phyloP scores from a whole-genome alignment of 495 filamentous ascomycete genomes.

The Tuber calosporum region DNA sequence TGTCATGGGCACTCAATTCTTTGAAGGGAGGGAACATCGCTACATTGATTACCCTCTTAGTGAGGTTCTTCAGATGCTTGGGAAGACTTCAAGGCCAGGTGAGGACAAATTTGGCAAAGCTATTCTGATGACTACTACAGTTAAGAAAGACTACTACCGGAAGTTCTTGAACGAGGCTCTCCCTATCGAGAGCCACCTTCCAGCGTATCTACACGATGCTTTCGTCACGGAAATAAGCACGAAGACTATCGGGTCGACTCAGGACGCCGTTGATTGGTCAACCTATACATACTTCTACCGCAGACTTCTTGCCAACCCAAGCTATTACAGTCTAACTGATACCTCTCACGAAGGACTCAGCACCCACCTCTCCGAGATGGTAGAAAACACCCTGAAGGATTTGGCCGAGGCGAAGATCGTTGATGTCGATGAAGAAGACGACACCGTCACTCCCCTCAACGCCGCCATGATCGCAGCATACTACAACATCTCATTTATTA shows the following conservation, averaged over 20 bases:
- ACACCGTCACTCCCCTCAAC: slow-evolving; percentile 80
- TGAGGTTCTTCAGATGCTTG: slow-evolving; percentile 99
- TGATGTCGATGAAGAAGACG: slow-evolving; percentile 93
- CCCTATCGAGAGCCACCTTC: slow-evolving; percentile 89
- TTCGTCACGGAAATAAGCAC: slow-evolving; percentile 96
- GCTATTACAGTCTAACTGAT: slow-evolving; percentile 86
- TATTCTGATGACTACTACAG: slow-evolving; percentile 86
- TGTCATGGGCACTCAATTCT: slow-evolving; percentile 98
- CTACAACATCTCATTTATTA: slow-evolving; percentile 98
- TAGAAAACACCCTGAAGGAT: slow-evolving; percentile 87
- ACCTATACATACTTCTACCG: slow-evolving; percentile 99
- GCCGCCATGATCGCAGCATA: slow-evolving; percentile 97
- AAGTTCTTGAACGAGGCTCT: slow-evolving; percentile 97
- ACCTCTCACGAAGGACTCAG: slow-evolving; percentile 88
- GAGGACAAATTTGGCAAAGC: slow-evolving; percentile 76
- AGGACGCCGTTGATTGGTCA: slow-evolving; percentile 97
- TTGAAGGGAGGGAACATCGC: slow-evolving; percentile 90
- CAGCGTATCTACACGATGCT: slow-evolving; percentile 83
- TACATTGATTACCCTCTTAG: slow-evolving; percentile 95
- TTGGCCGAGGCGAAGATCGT: slow-evolving; percentile 91
- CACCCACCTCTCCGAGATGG: slow-evolving; percentile 88
- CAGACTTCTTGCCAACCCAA: slow-evolving; percentile 91
- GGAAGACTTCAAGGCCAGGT: slow-evolving; percentile 73
- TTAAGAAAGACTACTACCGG: slow-evolving; percentile 95
- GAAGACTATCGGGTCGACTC: slow-evolving; percentile 83